phyloP scores from a whole-genome alignment of 2,329 filamentous ascomycete species.

The Neoascochyta sp. region DNA sequence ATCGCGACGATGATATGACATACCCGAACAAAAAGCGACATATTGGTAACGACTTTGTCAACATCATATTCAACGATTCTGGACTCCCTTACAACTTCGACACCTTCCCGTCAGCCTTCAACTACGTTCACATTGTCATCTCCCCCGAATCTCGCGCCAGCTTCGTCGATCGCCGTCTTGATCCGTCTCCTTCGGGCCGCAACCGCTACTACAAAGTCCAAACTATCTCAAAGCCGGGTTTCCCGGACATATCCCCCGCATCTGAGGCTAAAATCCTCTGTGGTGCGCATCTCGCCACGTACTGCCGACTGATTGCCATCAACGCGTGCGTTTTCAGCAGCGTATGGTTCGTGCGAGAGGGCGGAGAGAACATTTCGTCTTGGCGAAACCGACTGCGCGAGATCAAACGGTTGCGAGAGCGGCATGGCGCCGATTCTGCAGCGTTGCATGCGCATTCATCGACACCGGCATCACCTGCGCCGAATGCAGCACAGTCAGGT shows the following conservation, averaged over 20 bases:
- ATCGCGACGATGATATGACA: constrained; percentile 70
- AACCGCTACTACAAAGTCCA: constrained; percentile 79
- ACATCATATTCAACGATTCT: constrained; percentile 96
- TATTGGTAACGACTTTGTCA: constrained; percentile 96
- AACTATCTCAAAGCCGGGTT: constrained; percentile 80
- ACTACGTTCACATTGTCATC: constrained; percentile 95
- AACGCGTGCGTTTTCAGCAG: constrained; percentile 91
- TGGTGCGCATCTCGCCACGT: constrained; percentile 73
- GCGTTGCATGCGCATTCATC: constrained; percentile 12
- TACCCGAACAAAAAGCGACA: constrained; percentile 82
- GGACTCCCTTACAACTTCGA: constrained; percentile 85
- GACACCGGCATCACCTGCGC: constrained; percentile 22
- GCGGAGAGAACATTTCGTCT: constrained; percentile 78
- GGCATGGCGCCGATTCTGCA: constrained; percentile 20
- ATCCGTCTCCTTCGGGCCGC: constrained; percentile 42
- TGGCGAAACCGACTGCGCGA: constrained; percentile 85
- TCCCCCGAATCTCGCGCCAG: constrained; percentile 77
- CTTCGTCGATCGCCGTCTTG: constrained; percentile 57
- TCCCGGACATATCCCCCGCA: constrained; percentile 87
- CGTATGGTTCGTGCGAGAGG: constrained; percentile 77
- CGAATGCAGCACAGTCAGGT: no score
- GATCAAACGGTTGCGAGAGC: constrained; percentile 77
- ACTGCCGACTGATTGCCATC: constrained; percentile 82
- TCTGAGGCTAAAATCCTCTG: constrained; percentile 86
- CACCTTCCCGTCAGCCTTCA: constrained; percentile 92